Base-by-base conservation (phyloP, 139 green algal species). In the Dunaliella primolecta region DNA sequence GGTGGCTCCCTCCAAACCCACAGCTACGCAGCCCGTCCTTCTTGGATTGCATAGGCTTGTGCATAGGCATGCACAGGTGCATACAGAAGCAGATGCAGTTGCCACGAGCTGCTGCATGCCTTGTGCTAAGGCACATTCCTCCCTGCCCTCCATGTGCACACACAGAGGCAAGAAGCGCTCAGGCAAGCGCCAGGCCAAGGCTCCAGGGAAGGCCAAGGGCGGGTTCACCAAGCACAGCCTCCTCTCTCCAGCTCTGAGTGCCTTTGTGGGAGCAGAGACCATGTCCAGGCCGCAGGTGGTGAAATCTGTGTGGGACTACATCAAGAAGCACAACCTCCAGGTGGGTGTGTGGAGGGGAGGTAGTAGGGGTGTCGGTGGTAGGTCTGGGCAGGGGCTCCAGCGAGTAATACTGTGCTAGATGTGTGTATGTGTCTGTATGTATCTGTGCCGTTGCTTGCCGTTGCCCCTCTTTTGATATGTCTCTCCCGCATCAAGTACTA, bases 291-390 rank as follows among this genome's bases (percentile, higher is more conserved):
- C 87, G 0, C 86, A 91, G 78, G 94, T 98, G 27, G 93, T 96
- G 1, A 97, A 97, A 86, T 81, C 80, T 27, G 84, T 98, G 30
- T 98, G 95, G 95, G 92, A 89, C 11, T 95, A 98, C 89, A 96
- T 98, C 80, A 96, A 94, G 82, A 93, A 77, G 11, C 82, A 97
- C 79, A 82, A 95, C 80, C 86, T 98, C 80, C 95, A 96, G 88
- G 89, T 90, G 76, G 24, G 79, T 31, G 25, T 15, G 7, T 79
- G 64, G 11, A 35, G 3, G 23, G 34, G 33, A 38, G 75, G 7
- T 21, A 25, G 27, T n/a, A 37, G 27, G 46, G 21, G 15, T 75
- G 25, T 32, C 7, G 33, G 31, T 75, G 80, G 20, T 29, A 36
- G 20, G 23, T 25, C 31, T 35, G 31, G 35, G 36, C 24, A 34